Evolutionary conservation across 2,329 filamentous ascomycete species (phyloP).

Genomic region (Emydomyces testavorans): DNA sequence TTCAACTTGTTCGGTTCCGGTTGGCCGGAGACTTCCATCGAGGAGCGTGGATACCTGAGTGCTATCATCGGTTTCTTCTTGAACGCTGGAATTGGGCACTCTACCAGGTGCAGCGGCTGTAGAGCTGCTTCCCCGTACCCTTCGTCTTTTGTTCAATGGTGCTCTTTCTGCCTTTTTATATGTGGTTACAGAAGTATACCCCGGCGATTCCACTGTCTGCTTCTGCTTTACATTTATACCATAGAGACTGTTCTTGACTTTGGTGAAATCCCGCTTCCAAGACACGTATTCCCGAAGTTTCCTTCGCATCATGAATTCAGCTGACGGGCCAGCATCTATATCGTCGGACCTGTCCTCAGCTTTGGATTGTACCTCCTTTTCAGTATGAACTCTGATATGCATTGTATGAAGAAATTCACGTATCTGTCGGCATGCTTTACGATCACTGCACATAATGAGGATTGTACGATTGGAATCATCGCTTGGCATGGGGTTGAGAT

Average conservation of each 20-base stretch:
- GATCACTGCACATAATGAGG: slow-evolving; percentile 88
- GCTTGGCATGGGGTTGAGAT: slow-evolving; percentile 62
- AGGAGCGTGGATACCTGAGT: slow-evolving; percentile 71
- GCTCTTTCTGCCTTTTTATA: slow-evolving; percentile 46
- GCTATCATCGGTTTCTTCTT: slow-evolving; percentile 65
- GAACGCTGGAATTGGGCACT: slow-evolving; percentile 60
- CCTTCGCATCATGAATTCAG: slow-evolving; percentile 77
- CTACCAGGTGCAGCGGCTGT: slow-evolving; percentile 48
- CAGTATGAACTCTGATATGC: slow-evolving; percentile 50
- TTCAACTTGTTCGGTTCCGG: slow-evolving; percentile 60
- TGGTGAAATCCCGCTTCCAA: slow-evolving; percentile 84
- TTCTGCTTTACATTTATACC: slow-evolving; percentile 21
- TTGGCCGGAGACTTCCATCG: slow-evolving; percentile 63
- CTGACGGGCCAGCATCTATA: slow-evolving; percentile 53
- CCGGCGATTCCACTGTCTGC: slow-evolving; percentile 18
- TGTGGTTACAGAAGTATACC: slow-evolving; percentile 16
- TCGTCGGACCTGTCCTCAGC: slow-evolving; percentile 12
- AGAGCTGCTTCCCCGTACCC: slow-evolving; percentile 64
- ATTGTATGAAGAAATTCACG: slow-evolving; percentile 86
- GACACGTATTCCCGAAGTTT: slow-evolving; percentile 74
- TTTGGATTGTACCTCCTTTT: slow-evolving; percentile 11
- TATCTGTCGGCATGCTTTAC: slow-evolving; percentile 73
- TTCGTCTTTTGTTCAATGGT: slow-evolving; percentile 73
- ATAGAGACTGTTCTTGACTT: slow-evolving; percentile 52
- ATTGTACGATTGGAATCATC: slow-evolving; percentile 88